Conservation (phyloP, 2,329 filamentous ascomycete genomes). For the Acrocalymma vagum region DNA sequence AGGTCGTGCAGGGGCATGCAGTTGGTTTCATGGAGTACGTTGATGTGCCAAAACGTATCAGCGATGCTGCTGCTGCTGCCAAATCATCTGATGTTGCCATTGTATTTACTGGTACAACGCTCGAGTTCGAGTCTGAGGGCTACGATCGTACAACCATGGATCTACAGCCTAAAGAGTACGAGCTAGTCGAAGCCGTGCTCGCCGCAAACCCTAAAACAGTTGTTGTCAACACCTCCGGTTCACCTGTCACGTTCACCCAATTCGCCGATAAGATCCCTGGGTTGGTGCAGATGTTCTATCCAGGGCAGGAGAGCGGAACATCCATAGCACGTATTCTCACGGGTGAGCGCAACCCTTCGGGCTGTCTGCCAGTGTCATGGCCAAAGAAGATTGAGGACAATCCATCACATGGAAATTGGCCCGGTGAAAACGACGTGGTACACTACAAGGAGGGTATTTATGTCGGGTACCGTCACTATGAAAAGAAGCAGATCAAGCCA, state of each 20-base stretch:
- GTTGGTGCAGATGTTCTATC: slow-evolving; percentile 79
- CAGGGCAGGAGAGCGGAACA: slow-evolving; percentile 83
- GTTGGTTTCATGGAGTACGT: slow-evolving; percentile 2
- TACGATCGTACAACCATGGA: slow-evolving; percentile 67
- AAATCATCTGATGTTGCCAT: background rate
- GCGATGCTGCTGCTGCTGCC: background rate
- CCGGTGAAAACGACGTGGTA: slow-evolving; percentile 75
- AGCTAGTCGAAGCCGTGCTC: slow-evolving; percentile 67
- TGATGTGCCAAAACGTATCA: background rate
- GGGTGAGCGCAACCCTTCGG: slow-evolving; percentile 76
- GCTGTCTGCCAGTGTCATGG: slow-evolving; percentile 75
- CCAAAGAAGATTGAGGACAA: slow-evolving; percentile 65
- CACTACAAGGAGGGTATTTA: slow-evolving; percentile 75
- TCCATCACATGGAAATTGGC: slow-evolving; percentile 80
- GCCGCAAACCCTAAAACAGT: slow-evolving; percentile 72
- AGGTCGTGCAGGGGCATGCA: slow-evolving; percentile 57
- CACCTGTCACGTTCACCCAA: slow-evolving; percentile 71
- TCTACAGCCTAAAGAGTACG: slow-evolving; percentile 62
- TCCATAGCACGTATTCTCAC: slow-evolving; percentile 80
- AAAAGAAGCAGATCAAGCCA: slow-evolving; percentile 70
- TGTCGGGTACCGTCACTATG: slow-evolving; percentile 87
- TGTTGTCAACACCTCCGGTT: slow-evolving; percentile 84
- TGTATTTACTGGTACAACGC: slow-evolving; percentile 35
- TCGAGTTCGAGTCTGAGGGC: slow-evolving; percentile 73
- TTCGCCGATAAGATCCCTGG: slow-evolving; percentile 81